Base-by-base conservation (phyloP, 805 yeast species). In the Starmerella apis region DNA sequence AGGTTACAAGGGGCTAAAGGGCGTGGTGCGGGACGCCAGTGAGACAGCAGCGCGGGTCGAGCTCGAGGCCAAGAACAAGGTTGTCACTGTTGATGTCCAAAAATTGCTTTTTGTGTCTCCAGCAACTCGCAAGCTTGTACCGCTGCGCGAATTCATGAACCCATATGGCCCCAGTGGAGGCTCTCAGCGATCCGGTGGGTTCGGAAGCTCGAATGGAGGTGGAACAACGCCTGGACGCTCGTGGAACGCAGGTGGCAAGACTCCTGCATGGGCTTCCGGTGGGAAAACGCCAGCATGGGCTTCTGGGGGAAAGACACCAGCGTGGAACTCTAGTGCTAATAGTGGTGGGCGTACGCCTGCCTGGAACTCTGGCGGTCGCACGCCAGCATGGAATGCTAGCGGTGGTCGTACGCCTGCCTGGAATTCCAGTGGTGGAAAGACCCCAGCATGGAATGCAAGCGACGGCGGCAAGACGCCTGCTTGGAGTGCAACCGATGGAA, bases 11-110 rank as follows among this genome's bases (percentile, higher is more conserved):
- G 97, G 98, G 42, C 79, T 86, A 58, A 80, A 82, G 70, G 98
- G 98, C 64, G 83, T 86, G 56, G 86, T 92, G 38, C 83, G 84
- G 58, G 97, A 92, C 63, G 86, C 95, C 9, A 92, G 86, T 60
- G 98, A 94, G 55, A 83, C 83, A 13, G 77, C 76, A 58, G 97
- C 96, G 1, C 77, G 96, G 53, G 85, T 92, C 39, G 98, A 92
- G 68, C 74, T 92, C 56, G 97, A 92, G 66, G 85, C 96, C 24
- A 88, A 88, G 58, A 81, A 81, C 63, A 92, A 90, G 65, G 84
- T 83, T 52, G 79, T 88, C 54, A 85, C 90, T 51, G 84, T 92
- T 30, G 81, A 80, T 59, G 88, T 88, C 62, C 74, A 77, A 30
- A 85, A 81, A 62, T 73, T 92, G 60, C 76, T 86, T 56, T 90